Percentiles rank a stretch among this genome's conserved stretches.
These are phyloP conservation scores for Penicillium sp. DNA, from an alignment of 2,329 filamentous ascomycete species.

Conservation along the genomic window DNA sequence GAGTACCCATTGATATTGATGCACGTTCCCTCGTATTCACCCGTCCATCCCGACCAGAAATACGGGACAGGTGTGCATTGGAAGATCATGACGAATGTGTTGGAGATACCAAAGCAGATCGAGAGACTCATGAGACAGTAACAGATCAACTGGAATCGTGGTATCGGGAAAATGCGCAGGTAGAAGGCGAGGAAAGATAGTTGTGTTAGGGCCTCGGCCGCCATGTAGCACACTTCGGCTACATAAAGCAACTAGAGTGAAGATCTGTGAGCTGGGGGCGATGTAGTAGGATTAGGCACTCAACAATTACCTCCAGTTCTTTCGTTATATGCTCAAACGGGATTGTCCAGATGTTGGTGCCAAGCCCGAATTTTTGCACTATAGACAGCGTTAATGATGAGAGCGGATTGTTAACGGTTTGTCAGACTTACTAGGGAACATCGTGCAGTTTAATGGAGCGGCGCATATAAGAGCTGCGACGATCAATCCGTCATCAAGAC, in stretches of 20 bases:
- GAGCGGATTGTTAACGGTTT: neutral
- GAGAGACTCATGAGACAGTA: conserved; percentile 51
- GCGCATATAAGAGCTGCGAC: conserved; percentile 2
- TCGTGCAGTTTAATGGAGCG: conserved; percentile 2
- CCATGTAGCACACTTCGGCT: conserved; percentile 47
- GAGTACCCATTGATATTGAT: conserved; percentile 51
- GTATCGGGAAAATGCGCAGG: conserved; percentile 52
- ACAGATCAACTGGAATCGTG: neutral
- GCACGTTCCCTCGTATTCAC: conserved; percentile 50
- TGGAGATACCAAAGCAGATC: conserved; percentile 50
- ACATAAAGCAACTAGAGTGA: conserved; percentile 11
- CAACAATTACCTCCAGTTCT: neutral
- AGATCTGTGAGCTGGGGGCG: neutral
- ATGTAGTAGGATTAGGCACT: neutral
- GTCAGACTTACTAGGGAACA: conserved; percentile 1
- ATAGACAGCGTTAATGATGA: neutral
- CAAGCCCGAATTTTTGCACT: conserved; percentile 4
- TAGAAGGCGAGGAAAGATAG: conserved; percentile 55
- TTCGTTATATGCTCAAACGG: conserved; percentile 1
- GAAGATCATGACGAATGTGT: conserved; percentile 26
- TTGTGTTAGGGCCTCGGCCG: conserved; percentile 44
- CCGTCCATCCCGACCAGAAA: conserved; percentile 58
- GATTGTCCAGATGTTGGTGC: conserved; percentile 5
- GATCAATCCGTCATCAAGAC: conserved; percentile 2
- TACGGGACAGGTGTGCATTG: conserved; percentile 40